Conservation (phyloP, 2,329 filamentous ascomycete genomes). For the Huntiella decipiens region DNA sequence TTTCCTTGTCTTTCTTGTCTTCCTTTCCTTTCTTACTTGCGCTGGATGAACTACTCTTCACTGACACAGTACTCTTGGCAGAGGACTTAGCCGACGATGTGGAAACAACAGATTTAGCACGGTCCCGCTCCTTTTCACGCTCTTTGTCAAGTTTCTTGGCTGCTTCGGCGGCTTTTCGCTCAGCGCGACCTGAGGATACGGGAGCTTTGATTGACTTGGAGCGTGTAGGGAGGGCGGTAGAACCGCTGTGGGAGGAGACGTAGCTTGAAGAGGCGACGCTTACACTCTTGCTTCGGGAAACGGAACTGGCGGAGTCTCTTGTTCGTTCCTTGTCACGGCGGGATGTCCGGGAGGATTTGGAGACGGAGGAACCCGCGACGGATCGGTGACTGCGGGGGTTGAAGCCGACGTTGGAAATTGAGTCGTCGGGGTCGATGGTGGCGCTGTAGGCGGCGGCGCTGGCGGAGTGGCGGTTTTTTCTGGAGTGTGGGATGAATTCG, state of each 20-base stretch:
- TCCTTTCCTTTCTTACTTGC: background rate
- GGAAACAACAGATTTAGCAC: slow-evolving; percentile 11
- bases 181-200: no score
- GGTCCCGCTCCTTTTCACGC: slow-evolving; percentile 19
- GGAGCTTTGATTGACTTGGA: background rate
- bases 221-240: slow-evolving; percentile 2
- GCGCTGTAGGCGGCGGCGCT: slow-evolving; percentile 22
- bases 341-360: slow-evolving; percentile 15
- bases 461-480: slow-evolving; percentile 23
- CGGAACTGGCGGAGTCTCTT: slow-evolving; percentile 10
- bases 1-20: slow-evolving; percentile 15
- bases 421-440: slow-evolving; percentile 20
- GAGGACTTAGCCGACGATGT: background rate
- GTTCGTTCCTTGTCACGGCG: slow-evolving; percentile 13
- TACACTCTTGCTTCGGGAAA: slow-evolving; percentile 8
- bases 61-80: slow-evolving; percentile 13
- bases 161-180: slow-evolving; percentile 13
- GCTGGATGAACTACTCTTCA: slow-evolving; percentile 1
- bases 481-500: slow-evolving; percentile 38
- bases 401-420: slow-evolving; percentile 12
- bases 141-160: slow-evolving; percentile 17
- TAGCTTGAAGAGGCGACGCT: background rate
- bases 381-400: slow-evolving; percentile 11
- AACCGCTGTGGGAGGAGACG: background rate
- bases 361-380: slow-evolving; percentile 13